A percentile compares a stretch with the other conserved stretches of the same genome.
These are phyloP conservation scores for Xylaria sp. DNA, from an alignment of 2,329 filamentous ascomycete genomes.

Conservation along the genomic window DNA sequence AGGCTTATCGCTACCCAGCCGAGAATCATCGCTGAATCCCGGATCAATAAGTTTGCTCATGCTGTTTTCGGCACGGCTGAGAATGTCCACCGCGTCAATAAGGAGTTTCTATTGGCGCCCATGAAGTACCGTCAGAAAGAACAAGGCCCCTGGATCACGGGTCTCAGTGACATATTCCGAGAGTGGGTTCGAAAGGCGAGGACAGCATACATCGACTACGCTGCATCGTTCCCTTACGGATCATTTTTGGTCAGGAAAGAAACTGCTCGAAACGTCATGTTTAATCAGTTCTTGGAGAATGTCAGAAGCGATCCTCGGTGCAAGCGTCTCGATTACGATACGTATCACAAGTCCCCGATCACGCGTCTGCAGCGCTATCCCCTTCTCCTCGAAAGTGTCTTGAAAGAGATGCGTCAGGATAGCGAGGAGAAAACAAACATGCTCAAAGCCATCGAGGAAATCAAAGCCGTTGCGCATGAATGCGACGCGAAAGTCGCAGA, in stretches of 20 bases:
- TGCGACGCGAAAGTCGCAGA: constrained; percentile 91
- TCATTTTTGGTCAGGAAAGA: constrained; percentile 80
- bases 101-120: constrained; percentile 85
- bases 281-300: constrained; percentile 78
- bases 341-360: constrained; percentile 88
- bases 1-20: constrained; percentile 67
- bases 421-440: constrained; percentile 87
- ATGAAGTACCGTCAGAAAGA: constrained; percentile 96
- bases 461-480: constrained; percentile 81
- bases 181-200: constrained; percentile 98
- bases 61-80: constrained; percentile 91
- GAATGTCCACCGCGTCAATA: constrained; percentile 82
- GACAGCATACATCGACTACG: constrained; percentile 85
- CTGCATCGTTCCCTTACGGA: constrained; percentile 78
- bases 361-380: constrained; percentile 87
- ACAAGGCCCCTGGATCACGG: constrained; percentile 88
- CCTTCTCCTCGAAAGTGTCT: constrained; percentile 73
- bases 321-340: constrained; percentile 85
- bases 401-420: constrained; percentile 76
- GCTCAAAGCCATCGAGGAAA: constrained; percentile 79
- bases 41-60: constrained; percentile 70
- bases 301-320: constrained; percentile 73
- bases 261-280: constrained; percentile 75
- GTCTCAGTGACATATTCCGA: constrained; percentile 94
- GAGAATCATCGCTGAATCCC: constrained; percentile 72